These are phyloP conservation scores for Alternaria alternata DNA, from an alignment of 2,329 filamentous ascomycete species.

Conservation along the genomic window DNA sequence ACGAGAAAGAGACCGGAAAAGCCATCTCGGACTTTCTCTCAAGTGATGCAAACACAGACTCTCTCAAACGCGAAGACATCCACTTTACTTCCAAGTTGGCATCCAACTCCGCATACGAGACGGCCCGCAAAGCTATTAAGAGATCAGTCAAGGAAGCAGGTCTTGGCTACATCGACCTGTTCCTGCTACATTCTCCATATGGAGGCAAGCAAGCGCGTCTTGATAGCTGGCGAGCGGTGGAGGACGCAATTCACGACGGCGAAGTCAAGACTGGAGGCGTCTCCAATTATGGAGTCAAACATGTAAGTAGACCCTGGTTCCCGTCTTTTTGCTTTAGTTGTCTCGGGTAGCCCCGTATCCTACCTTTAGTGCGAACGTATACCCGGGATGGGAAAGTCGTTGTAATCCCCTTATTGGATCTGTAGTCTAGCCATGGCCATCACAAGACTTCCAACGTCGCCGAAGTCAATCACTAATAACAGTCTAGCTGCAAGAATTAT, in stretches of 20 bases:
- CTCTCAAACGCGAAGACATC: constrained; percentile 71
- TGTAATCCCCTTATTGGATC: constrained; percentile 7
- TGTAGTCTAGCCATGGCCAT: not conserved
- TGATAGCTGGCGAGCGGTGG: constrained; percentile 78
- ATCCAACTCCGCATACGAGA: constrained; percentile 72
- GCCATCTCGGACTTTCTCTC: constrained; percentile 68
- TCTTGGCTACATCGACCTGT: constrained; percentile 79
- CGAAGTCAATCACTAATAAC: constrained; percentile 22
- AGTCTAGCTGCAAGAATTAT: constrained; percentile 70
- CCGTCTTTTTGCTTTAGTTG: constrained; percentile 7
- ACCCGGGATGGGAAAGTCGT: constrained; percentile 6
- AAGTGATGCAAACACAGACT: constrained; percentile 56
- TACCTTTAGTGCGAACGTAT: constrained; percentile 8
- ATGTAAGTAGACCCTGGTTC: constrained; percentile 60
- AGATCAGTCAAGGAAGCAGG: constrained; percentile 70
- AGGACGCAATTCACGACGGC: constrained; percentile 76
- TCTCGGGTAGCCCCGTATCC: constrained; percentile 14
- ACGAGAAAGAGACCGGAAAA: constrained; percentile 74
- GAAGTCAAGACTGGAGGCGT: constrained; percentile 77
- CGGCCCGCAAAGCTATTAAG: constrained; percentile 71
- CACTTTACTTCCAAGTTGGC: constrained; percentile 84
- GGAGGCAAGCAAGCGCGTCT: constrained; percentile 73
- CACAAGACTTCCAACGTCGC: constrained; percentile 6
- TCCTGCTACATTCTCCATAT: constrained; percentile 81
- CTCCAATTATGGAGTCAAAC: constrained; percentile 79